A percentile compares a stretch with the other conserved stretches of the same genome.
Evolutionary conservation across 371 early-diverging fungal species (phyloP).

Genomic region (Haplosporangium sp.): DNA sequence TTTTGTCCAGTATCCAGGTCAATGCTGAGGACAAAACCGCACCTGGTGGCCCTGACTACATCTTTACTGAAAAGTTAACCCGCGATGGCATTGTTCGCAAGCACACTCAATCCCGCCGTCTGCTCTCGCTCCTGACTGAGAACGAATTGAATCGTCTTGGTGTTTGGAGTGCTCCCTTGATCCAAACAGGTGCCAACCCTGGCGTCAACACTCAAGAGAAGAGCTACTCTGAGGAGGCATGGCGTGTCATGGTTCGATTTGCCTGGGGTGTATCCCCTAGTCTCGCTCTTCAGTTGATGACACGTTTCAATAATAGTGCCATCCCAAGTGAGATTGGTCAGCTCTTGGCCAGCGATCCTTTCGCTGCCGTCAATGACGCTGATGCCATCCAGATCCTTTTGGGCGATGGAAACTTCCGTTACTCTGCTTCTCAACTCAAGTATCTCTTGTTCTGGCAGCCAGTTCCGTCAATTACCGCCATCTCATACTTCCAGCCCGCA

Average conservation of each 20-base stretch:
- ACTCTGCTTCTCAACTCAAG: conserved; percentile 55
- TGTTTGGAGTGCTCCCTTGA: conserved; percentile 85
- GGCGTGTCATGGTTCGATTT: conserved; percentile 79
- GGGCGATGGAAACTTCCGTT: conserved; percentile 59
- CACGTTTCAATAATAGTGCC: conserved; percentile 77
- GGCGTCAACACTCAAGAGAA: conserved; percentile 60
- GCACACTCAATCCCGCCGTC: conserved; percentile 63
- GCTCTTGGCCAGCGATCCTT: conserved; percentile 72
- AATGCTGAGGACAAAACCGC: conserved; percentile 57
- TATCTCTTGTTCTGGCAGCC: conserved; percentile 92
- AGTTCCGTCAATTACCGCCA: conserved; percentile 92
- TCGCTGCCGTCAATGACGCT: conserved; percentile 77
- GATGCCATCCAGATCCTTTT: conserved; percentile 81
- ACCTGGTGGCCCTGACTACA: conserved; percentile 32
- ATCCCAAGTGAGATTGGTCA: conserved; percentile 79
- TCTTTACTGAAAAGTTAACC: conserved; percentile 31
- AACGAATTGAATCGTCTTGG: conserved; percentile 86
- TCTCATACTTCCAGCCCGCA: conserved; percentile 80
- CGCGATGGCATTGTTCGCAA: conserved; percentile 64
- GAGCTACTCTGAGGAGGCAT: conserved; percentile 70
- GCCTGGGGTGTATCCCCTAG: conserved; percentile 87
- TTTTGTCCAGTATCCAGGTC: conserved; percentile 62
- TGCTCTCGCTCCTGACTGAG: conserved; percentile 86
- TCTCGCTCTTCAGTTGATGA: conserved; percentile 82
- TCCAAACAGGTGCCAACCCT: conserved; percentile 37